These are phyloP conservation scores for Lagenaria siceraria DNA, from an alignment of 306 rosid genomes.

Conservation along the genomic window DNA sequence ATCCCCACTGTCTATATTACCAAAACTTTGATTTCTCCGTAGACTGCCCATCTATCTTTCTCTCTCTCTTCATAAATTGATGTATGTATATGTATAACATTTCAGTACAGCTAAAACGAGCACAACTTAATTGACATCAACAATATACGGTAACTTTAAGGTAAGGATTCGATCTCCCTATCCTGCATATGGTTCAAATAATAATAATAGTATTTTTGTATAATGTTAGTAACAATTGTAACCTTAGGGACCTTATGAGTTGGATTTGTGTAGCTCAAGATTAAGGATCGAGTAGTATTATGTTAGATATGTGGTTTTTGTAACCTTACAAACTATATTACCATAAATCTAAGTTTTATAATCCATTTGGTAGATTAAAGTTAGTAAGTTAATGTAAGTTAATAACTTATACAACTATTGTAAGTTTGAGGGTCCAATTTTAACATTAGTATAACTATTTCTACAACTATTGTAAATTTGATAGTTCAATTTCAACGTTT, in stretches of 20 bases:
- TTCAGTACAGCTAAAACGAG: neutral
- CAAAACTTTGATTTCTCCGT: neutral
- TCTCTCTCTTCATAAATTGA: neutral
- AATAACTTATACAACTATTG: too few species aligned
- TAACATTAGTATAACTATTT: too few species aligned
- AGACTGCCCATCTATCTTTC: neutral
- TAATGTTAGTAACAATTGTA: too few species aligned
- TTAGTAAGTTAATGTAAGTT: neutral
- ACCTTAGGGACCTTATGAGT: neutral
- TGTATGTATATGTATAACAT: neutral
- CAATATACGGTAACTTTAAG: too few species aligned
- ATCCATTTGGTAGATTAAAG: neutral
- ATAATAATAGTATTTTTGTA: too few species aligned
- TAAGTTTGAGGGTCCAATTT: too few species aligned
- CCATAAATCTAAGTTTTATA: neutral
- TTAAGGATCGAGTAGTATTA: neutral
- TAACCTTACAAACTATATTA: neutral
- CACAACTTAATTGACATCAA: too few species aligned
- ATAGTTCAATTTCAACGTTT: too few species aligned
- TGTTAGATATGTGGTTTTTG: neutral
- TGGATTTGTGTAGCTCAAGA: neutral
- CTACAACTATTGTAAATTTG: too few species aligned
- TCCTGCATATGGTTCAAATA: too few species aligned
- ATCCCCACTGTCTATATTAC: neutral
- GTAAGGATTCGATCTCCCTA: too few species aligned